Evolutionary conservation across 2,329 filamentous ascomycete species (phyloP), one percentile per base, ranked within the genome.

Genomic region (Coleophoma cylindrospora): DNA sequence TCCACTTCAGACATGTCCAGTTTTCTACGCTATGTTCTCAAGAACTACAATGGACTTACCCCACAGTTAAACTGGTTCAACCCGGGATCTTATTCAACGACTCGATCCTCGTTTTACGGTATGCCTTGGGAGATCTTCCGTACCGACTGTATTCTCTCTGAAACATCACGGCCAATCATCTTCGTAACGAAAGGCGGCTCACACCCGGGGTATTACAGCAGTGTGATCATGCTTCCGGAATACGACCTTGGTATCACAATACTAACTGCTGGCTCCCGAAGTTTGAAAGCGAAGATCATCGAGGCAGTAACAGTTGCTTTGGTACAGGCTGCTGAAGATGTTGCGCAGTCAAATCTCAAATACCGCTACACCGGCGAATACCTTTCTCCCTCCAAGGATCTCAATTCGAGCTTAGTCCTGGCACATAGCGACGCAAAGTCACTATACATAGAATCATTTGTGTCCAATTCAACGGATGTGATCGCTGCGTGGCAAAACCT

Each of bases 61-160:
- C 66, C 38, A 5, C 38, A 41, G 11, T 19, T 41, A 9, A 41
- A 41, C 13, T 75, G 72, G 72, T 53, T 73, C 11, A 53, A 70
- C 38, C 70, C 71, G 0, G 65, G 61, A 1, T 71, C 69, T 3
- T 68, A 64, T 37, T 54, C 63, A 0, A 61, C 60, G 2, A 68
- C 69, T 0, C 46, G 68, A 13, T 54, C 68, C 22, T 66, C 61
- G 0, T 73, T 70, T 50, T 74, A 74, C 49, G 73, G 72, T 3
- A 70, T 71, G 61, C 72, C 73, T 0, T 76, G 71, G 68, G 73
- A 76, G 55, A 74, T 72, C 0, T 70, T 69, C 40, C 68, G 70
- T 0, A 71, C 67, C 2, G 65, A 70, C 37, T 61, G 61, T 5
- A 64, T 73, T 14, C 59, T 75, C 1, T 45, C 55, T 8, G 51